Conservation (phyloP, 2,329 filamentous ascomycete genomes). For the Tolypocladium guangdongense region DNA sequence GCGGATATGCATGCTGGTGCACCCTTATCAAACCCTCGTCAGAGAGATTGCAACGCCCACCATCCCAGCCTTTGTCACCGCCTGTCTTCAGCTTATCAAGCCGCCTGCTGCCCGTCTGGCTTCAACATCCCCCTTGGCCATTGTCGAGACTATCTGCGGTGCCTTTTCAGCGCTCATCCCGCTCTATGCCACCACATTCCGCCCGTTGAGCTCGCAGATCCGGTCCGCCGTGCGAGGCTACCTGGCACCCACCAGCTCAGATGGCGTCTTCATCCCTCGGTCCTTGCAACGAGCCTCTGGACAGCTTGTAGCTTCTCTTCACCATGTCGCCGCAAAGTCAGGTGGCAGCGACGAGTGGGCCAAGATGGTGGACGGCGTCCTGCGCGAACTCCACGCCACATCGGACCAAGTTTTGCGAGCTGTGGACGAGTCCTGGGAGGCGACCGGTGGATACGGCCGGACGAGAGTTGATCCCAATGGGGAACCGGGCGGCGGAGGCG, state of each 20-base stretch:
- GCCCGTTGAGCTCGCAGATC: conserved; percentile 62
- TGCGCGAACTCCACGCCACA: conserved; percentile 57
- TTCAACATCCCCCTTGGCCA: conserved; percentile 25
- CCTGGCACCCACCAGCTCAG: conserved; percentile 53
- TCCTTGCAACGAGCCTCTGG: conserved; percentile 48
- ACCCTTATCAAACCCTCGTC: conserved; percentile 70
- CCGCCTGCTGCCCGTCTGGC: conserved; percentile 20
- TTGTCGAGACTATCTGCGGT: conserved; percentile 59
- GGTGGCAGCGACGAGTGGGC: conserved; percentile 69
- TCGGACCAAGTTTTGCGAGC: conserved; percentile 70
- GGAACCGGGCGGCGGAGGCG: conserved; percentile 36
- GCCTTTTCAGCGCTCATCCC: conserved; percentile 63
- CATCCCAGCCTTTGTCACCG: conserved; percentile 61
- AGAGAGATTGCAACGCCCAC: conserved; percentile 82
- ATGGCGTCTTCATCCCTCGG: conserved; percentile 34
- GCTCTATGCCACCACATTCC: conserved; percentile 74
- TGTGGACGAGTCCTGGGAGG: conserved; percentile 73
- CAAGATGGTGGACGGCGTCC: conserved; percentile 48
- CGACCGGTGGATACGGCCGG: conserved; percentile 40
- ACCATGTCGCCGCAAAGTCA: conserved; percentile 73
- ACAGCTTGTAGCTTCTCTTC: conserved; percentile 57
- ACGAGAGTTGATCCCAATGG: conserved; percentile 32
- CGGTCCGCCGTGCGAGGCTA: conserved; percentile 47
- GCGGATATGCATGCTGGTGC: conserved; percentile 73
- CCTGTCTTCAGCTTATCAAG: conserved; percentile 58